A percentile compares a stretch with the other conserved stretches of the same genome.
phyloP scores from a whole-genome alignment of 306 rosid species.

The Cercis canadensis region DNA sequence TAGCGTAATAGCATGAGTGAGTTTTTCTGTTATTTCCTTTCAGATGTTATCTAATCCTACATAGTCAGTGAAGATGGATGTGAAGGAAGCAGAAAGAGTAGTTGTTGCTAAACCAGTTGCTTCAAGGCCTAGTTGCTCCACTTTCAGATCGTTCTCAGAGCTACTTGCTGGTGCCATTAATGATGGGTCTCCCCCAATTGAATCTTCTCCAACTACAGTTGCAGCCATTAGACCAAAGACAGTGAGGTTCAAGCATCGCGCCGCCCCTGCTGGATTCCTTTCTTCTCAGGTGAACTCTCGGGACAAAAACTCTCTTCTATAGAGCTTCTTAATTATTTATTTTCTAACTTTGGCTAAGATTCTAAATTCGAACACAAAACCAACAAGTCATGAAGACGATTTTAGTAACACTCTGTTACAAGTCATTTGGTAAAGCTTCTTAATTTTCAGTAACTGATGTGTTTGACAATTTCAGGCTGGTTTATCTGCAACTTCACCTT shows the following conservation, averaged over 20 bases:
- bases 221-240: slow-evolving; percentile 95
- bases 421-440: slow-evolving; percentile 33
- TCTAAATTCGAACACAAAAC: no score
- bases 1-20: neutral
- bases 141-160: slow-evolving; percentile 88
- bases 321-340: no score
- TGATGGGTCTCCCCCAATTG: slow-evolving; percentile 60
- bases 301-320: no score
- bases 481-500: slow-evolving; percentile 45
- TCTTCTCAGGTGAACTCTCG: slow-evolving; percentile 68
- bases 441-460: slow-evolving; percentile 34
- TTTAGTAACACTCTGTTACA: no score
- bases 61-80: slow-evolving; percentile 60
- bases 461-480: slow-evolving; percentile 55
- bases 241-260: slow-evolving; percentile 71
- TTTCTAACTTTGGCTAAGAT: no score
- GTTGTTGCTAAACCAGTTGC: slow-evolving; percentile 89
- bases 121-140: slow-evolving; percentile 82
- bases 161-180: slow-evolving; percentile 80
- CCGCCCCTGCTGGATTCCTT: slow-evolving; percentile 46
- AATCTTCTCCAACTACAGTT: slow-evolving; percentile 64
- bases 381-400: no score
- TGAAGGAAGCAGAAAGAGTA: slow-evolving; percentile 73
- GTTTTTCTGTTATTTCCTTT: neutral
- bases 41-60: neutral